Evolutionary conservation across 306 rosid species (phyloP).

Genomic region (Trifolium subterraneum): DNA sequence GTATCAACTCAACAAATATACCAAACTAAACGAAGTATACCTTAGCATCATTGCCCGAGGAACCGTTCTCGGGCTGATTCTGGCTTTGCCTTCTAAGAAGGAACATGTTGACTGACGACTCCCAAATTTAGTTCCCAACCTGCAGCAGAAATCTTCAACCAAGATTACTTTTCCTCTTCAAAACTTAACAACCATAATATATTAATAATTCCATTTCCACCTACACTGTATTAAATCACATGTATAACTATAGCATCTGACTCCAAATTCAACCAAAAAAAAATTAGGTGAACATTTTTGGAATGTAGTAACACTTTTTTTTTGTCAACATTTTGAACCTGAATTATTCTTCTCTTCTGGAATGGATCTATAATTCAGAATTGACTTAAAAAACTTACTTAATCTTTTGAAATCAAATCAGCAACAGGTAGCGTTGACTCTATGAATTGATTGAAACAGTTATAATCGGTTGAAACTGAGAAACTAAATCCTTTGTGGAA

Average conservation of each 20-base stretch:
- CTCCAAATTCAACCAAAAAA: background rate
- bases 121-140: conserved; percentile 42
- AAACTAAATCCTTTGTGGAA: too few relatives aligned
- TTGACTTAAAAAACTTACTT: background rate
- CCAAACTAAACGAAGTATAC: conserved; percentile 37
- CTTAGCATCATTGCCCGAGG: conserved; percentile 66
- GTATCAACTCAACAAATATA: background rate
- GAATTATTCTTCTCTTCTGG: background rate
- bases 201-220: conserved; percentile 4
- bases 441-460: background rate
- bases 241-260: background rate
- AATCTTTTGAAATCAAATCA: background rate
- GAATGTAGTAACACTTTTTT: too few relatives aligned
- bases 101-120: conserved; percentile 53
- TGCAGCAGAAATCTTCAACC: conserved; percentile 38
- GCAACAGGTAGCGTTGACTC: conserved; percentile 37
- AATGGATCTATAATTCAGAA: conserved; percentile 8
- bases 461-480: too few relatives aligned
- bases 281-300: background rate
- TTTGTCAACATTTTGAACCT: conserved; percentile 17
- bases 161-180: conserved; percentile 20
- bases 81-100: conserved; percentile 62
- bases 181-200: conserved; percentile 11
- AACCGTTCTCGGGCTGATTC: conserved; percentile 54
- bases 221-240: conserved; percentile 18